Percentiles rank a stretch among this genome's conserved stretches.
phyloP scores from a whole-genome alignment of 2,329 filamentous ascomycete genomes.

The Macrophomina pseudophaseolina region DNA sequence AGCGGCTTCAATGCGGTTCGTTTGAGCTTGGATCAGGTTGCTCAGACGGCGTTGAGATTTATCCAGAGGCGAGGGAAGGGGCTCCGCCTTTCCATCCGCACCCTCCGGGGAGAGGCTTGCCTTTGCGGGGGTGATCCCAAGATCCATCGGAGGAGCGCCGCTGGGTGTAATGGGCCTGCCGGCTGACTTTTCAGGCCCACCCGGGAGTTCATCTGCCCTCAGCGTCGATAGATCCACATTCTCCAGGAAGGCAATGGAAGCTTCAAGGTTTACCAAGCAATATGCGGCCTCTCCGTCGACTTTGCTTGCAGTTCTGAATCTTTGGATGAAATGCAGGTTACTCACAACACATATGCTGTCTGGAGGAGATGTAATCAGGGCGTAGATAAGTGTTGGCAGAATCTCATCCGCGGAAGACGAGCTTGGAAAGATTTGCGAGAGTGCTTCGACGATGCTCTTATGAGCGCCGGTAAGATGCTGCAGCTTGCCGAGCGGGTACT shows the following conservation, averaged over 20 bases:
- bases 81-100: conserved; percentile 29
- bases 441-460: conserved; percentile 90
- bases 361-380: conserved; percentile 86
- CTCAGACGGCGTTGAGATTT: conserved; percentile 77
- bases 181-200: conserved; percentile 65
- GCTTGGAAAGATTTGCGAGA: conserved; percentile 68
- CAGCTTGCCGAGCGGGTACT: conserved; percentile 88
- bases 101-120: conserved; percentile 31
- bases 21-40: conserved; percentile 83
- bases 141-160: conserved; percentile 46
- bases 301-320: conserved; percentile 83
- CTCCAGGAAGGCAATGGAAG: conserved; percentile 90
- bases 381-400: conserved; percentile 94
- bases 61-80: conserved; percentile 41
- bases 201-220: conserved; percentile 75
- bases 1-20: conserved; percentile 79
- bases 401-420: conserved; percentile 95
- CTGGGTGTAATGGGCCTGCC: conserved; percentile 54
- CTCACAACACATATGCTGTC: conserved; percentile 89
- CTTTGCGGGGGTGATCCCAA: conserved; percentile 48
- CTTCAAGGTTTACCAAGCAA: conserved; percentile 94
- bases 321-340: conserved; percentile 92
- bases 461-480: conserved; percentile 87
- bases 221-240: conserved; percentile 93
- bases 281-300: conserved; percentile 95